Conservation (phyloP, 2,329 filamentous ascomycete species). For the Diplodia intermedia region DNA sequence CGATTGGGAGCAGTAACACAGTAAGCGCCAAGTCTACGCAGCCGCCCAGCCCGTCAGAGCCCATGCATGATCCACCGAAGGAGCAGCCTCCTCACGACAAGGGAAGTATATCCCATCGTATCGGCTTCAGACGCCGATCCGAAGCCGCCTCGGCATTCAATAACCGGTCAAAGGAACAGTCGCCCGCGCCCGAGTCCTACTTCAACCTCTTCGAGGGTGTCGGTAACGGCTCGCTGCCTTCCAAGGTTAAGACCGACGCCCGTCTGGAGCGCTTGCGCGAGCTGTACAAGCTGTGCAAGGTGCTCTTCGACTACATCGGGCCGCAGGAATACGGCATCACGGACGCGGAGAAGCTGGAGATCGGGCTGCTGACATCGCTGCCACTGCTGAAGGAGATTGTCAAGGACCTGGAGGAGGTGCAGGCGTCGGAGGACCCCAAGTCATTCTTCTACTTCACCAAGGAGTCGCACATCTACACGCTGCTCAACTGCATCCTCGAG, state of each 20-base stretch:
- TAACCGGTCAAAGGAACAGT: conserved; percentile 25
- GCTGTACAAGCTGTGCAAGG: conserved; percentile 90
- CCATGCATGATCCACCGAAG: conserved; percentile 31
- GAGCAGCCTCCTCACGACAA: conserved; percentile 39
- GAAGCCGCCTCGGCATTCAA: conserved; percentile 43
- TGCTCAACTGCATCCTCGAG: conserved; percentile 96
- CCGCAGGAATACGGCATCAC: conserved; percentile 98
- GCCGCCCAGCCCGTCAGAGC: conserved; percentile 44
- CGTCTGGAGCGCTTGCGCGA: conserved; percentile 89
- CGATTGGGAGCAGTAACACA: conserved; percentile 46
- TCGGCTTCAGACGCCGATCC: conserved; percentile 62
- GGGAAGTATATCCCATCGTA: conserved; percentile 53
- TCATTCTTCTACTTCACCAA: conserved; percentile 99
- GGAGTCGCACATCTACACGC: conserved; percentile 97
- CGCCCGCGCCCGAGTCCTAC: conserved; percentile 63
- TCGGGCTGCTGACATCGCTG: conserved; percentile 90
- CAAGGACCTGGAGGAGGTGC: conserved; percentile 94
- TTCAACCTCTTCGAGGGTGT: conserved; percentile 89
- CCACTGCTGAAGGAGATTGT: conserved; percentile 97
- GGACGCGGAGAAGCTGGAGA: conserved; percentile 96
- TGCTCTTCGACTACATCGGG: conserved; percentile 97
- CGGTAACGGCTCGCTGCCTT: conserved; percentile 51
- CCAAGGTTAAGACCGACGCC: conserved; percentile 80
- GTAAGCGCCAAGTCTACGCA: conserved; percentile 38
- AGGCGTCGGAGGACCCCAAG: conserved; percentile 91